Evolutionary conservation across 768 basidiomycete species (phyloP).

Genomic region (Pleurotus platypus): DNA sequence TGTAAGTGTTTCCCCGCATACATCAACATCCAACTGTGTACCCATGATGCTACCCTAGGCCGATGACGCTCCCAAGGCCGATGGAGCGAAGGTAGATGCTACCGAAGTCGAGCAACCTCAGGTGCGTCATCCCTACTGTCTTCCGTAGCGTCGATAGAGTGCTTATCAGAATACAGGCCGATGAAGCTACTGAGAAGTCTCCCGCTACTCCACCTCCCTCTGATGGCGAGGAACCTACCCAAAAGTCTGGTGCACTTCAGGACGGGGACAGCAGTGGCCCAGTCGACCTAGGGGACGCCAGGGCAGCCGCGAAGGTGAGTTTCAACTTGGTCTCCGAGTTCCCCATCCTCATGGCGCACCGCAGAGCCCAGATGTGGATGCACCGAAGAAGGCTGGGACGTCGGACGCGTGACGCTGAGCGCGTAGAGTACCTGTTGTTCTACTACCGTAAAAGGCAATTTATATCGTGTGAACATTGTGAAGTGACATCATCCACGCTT

Average conservation of each 20-base stretch:
- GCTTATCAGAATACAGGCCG: neutral
- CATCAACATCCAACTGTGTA: neutral
- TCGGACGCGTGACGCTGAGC: neutral
- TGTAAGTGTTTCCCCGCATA: conserved; percentile 1
- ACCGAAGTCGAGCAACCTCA: neutral
- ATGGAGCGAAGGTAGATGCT: conserved; percentile 1
- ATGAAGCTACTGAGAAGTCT: neutral
- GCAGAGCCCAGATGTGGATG: neutral
- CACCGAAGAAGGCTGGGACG: neutral
- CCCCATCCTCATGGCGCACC: too few species aligned
- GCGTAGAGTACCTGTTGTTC: too few species aligned
- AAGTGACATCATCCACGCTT: conserved; percentile 3
- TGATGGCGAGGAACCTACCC: neutral
- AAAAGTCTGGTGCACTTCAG: conserved; percentile 17
- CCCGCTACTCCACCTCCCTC: neutral
- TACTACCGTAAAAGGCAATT: neutral
- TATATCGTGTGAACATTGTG: neutral
- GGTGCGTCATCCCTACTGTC: too few species aligned
- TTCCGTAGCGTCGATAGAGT: too few species aligned
- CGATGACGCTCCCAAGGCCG: conserved; percentile 12
- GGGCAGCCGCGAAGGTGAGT: conserved; percentile 23
- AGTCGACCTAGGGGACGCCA: conserved; percentile 19
- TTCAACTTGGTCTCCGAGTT: too few species aligned
- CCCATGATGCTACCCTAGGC: conserved; percentile 4
- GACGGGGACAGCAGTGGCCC: conserved; percentile 19